Conservation (phyloP, 306 rosid species). For the Abrus precatorius region DNA sequence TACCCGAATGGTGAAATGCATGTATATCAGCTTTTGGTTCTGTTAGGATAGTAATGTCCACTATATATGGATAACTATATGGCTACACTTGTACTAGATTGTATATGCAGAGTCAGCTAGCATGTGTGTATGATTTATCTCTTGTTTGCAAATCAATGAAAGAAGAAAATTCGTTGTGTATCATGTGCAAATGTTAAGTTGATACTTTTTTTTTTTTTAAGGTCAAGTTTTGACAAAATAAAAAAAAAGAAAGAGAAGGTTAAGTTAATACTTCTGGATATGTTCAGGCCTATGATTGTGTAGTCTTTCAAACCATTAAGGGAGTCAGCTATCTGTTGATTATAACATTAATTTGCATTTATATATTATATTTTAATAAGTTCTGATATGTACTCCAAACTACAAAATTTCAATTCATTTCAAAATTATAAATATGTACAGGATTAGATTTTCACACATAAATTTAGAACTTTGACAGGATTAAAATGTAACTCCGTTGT, state of each 20-base stretch:
- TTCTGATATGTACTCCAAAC: background rate
- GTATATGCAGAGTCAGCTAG: conserved; percentile 16
- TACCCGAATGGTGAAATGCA: conserved; percentile 14
- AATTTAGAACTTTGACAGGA: too few relatives aligned
- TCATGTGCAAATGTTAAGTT: background rate
- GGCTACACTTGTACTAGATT: background rate
- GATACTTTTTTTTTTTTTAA: background rate
- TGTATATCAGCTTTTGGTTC: conserved; percentile 18
- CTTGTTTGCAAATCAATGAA: background rate
- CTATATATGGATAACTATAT: background rate
- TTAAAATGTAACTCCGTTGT: too few relatives aligned
- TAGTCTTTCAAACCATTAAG: background rate
- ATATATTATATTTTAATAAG: too few relatives aligned
- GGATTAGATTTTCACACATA: too few relatives aligned
- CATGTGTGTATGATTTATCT: conserved; percentile 33
- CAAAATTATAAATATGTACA: too few relatives aligned
- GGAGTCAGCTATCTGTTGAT: too few relatives aligned
- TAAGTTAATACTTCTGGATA: background rate
- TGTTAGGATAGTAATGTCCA: conserved; percentile 32
- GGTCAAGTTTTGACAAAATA: too few relatives aligned
- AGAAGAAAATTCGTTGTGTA: background rate
- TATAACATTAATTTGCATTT: too few relatives aligned
- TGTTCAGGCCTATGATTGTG: background rate
- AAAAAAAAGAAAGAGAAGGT: too few relatives aligned
- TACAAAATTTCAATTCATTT: background rate